A percentile compares a stretch with the other conserved stretches of the same genome.
Evolutionary conservation across 345 rosid species (phyloP).

Genomic region (Conringia planisiliqua): DNA sequence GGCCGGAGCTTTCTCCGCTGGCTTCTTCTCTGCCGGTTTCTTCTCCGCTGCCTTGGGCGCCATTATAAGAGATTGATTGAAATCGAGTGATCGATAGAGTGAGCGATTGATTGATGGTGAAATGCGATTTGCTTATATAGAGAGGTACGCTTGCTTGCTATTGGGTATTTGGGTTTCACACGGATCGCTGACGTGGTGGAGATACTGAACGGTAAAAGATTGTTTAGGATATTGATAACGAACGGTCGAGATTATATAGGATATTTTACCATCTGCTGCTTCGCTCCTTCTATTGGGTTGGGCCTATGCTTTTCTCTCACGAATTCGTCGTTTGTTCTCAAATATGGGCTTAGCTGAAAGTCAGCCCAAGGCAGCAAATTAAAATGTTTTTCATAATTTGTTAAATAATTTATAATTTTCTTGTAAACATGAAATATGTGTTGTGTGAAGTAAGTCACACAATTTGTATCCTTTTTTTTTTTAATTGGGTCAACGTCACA

Average conservation of each 20-base stretch:
- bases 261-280: neutral
- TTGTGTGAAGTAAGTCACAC: no score
- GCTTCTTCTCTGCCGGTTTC: slow-evolving; percentile 33
- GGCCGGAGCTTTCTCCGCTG: slow-evolving; percentile 22
- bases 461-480: no score
- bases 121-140: slow-evolving; percentile 31
- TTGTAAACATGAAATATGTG: no score
- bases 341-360: neutral
- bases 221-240: no score
- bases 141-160: neutral
- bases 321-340: neutral
- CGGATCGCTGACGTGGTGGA: slow-evolving; percentile 34
- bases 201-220: no score
- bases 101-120: no score
- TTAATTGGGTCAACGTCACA: no score
- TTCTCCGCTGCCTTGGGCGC: slow-evolving; percentile 66
- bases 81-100: neutral
- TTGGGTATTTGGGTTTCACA: slow-evolving; percentile 25
- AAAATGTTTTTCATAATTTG: no score
- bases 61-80: slow-evolving; percentile 25
- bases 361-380: neutral
- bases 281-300: neutral
- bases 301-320: neutral
- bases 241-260: slow-evolving; percentile 9
- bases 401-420: no score